Evolutionary conservation across 1,284 basidiomycete genomes (phyloP), one percentile per base, ranked within the genome.

Genomic region (Anthracocystis panici-leucophaei): DNA sequence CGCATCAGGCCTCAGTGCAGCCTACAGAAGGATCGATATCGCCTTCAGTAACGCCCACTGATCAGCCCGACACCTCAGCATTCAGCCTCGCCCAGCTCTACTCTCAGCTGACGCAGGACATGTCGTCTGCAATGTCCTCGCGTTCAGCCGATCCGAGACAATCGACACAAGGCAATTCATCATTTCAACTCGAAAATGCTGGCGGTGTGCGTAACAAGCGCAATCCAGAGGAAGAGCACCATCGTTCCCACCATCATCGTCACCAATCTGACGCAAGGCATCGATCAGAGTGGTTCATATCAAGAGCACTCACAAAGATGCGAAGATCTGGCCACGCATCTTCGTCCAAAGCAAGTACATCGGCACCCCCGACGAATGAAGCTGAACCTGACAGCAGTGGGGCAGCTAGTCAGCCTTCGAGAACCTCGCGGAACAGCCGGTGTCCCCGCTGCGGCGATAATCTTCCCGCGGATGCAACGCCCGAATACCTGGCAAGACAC

Each of bases 201-300:
- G 6, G 18, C 2, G 5, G 6, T 23, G 12, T 18, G 21, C 9
- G 14, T 18, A 18, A 11, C 10, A 46, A 33, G 21, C 51, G 23
- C 31, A n/a, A 53, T 14, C 3, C 5, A 16, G 21, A 38, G n/a
- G 23, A 51, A 2, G 31, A 18, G 20, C 35, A 40, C 3, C 56
- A 44, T 11, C 64, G 31, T 31, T 48, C 38, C 29, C 70, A 67
- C 31, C 64, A 50, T 40, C 70, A 60, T 45, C 60, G 55, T 5
- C 70, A 67, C 40, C 58, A 67, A 40, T 23, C 57, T 5, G 49
- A 41, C 2, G 44, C 48, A 10, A 55, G 57, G 1, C 65, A 61
- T 40, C 49, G 54, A 29, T 53, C 65, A 2, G 65, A 74, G 10
- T 68, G 65, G 71, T 74, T 74, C 55, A 63, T 74, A 12, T 52